These are phyloP conservation scores for Talaromyces albobiverticillius DNA, from an alignment of 2,329 filamentous ascomycete species.

Conservation along the genomic window DNA sequence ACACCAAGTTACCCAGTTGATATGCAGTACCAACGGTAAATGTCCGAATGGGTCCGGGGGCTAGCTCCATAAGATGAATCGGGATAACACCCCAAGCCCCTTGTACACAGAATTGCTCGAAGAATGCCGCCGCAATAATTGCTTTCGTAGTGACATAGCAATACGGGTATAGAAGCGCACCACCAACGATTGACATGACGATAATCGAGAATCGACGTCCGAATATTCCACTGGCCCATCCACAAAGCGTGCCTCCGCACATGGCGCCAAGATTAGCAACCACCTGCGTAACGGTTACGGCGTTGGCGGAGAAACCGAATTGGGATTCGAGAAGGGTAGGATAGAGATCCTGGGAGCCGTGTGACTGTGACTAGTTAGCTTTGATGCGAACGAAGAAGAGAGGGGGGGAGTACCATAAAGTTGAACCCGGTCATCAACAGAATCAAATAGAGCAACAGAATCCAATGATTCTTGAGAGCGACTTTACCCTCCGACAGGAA, in stretches of 20 bases:
- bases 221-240: slow-evolving; percentile 66
- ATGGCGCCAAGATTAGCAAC: slow-evolving; percentile 71
- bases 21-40: slow-evolving; percentile 63
- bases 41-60: slow-evolving; percentile 59
- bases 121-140: slow-evolving; percentile 78
- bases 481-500: slow-evolving; percentile 77
- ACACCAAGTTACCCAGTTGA: slow-evolving; percentile 62
- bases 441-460: slow-evolving; percentile 75
- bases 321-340: slow-evolving; percentile 60
- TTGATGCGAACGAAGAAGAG: not conserved
- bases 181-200: slow-evolving; percentile 61
- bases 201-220: slow-evolving; percentile 69
- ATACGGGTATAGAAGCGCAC: slow-evolving; percentile 80
- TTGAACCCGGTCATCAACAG: slow-evolving; percentile 89
- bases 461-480: slow-evolving; percentile 75
- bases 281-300: slow-evolving; percentile 68
- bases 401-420: slow-evolving; percentile 60
- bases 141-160: slow-evolving; percentile 62
- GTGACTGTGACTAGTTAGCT: slow-evolving; percentile 46
- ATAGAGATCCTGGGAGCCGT: slow-evolving; percentile 68
- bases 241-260: slow-evolving; percentile 63
- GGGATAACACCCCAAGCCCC: slow-evolving; percentile 75
- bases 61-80: slow-evolving; percentile 65
- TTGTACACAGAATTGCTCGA: slow-evolving; percentile 76
- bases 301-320: slow-evolving; percentile 54